Conservation (phyloP, 768 basidiomycete species). For the Collybia mongolica region DNA sequence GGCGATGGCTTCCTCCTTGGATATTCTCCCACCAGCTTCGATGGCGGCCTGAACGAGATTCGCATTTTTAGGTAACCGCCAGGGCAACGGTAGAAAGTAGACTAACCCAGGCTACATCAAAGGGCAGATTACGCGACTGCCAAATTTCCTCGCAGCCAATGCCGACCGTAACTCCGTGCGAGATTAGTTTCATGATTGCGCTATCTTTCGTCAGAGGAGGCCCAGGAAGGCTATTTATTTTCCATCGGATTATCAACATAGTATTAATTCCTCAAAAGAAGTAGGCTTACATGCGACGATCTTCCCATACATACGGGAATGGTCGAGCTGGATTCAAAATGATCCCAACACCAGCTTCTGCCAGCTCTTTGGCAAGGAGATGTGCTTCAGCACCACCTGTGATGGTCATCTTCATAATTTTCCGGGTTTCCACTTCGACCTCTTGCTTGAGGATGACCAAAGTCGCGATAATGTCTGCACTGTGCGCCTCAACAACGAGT, state of each 20-base stretch:
- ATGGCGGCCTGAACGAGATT: slow-evolving; percentile 36
- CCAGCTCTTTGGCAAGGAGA: slow-evolving; percentile 68
- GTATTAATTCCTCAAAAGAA: neutral
- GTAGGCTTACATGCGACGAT: slow-evolving; percentile 53
- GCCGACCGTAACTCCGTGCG: slow-evolving; percentile 71
- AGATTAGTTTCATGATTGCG: slow-evolving; percentile 57
- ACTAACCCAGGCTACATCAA: slow-evolving; percentile 81
- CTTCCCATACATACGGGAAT: slow-evolving; percentile 75
- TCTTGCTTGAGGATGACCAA: slow-evolving; percentile 69
- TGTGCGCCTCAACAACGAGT: slow-evolving; percentile 72
- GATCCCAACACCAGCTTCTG: slow-evolving; percentile 43
- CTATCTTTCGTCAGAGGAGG: slow-evolving; percentile 63
- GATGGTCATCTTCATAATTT: slow-evolving; percentile 55
- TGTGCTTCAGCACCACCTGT: slow-evolving; percentile 67
- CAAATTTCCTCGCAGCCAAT: slow-evolving; percentile 64
- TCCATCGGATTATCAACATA: neutral
- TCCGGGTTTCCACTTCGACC: slow-evolving; percentile 46
- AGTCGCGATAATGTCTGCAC: slow-evolving; percentile 81
- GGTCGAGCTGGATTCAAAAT: slow-evolving; percentile 57
- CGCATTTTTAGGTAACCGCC: neutral
- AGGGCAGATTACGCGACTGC: slow-evolving; percentile 73
- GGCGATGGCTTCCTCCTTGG: slow-evolving; percentile 41
- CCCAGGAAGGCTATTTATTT: slow-evolving; percentile 53
- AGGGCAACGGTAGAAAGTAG: neutral
- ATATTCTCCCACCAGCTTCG: slow-evolving; percentile 37